Evolutionary conservation across 1,284 basidiomycete species (phyloP), one percentile per base, ranked within the genome.

Genomic region (Naganishia liquefaciens): DNA sequence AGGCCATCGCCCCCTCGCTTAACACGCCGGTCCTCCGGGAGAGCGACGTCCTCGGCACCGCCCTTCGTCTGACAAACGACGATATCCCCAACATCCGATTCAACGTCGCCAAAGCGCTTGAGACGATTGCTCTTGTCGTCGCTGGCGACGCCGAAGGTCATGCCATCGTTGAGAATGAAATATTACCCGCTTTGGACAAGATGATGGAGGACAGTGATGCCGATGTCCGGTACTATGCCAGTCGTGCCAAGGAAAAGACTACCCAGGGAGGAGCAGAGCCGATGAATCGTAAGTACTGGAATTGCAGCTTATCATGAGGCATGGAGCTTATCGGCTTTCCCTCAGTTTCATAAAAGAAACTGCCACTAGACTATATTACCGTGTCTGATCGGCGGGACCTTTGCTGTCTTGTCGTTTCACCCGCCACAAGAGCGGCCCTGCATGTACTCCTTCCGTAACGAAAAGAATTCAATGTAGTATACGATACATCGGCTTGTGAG

Each of bases 31-130:
- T 93, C 70, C 87, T 99, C 71, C 86, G 86, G 27, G 85, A 88
- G 63, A 90, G 91, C 58, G 51, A 61, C n/a, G 90, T 99, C 69
- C 86, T 98, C 69, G 88, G 89, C 53, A 89, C 91, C 30, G 85
- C 99, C 64, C 81, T 96, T 63, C 84, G 88, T 68, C 86, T 99
- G 63, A 89, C 91, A 23, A 83, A 84, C 62, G 96, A 99, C 78
- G 88, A 92, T 10, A 99, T 99, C 74, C 96, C 96, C 64, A 99
- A 99, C 81, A 99, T 99, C 78, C 90, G 96, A 49, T 99, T 99
- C 85, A 99, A 99, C 77, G 93, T 98, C 39, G 91, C 94, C 51
- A 98, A 98, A 79, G 89, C 91, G 21, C 82, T 96, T 71, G 93
- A 97, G 81, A 87, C 91, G 28, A 83, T 97, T 62, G 90, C 90